These are phyloP conservation scores for Pseudogymnoascus sp. DNA, from an alignment of 2,329 filamentous ascomycete species.

Conservation along the genomic window DNA sequence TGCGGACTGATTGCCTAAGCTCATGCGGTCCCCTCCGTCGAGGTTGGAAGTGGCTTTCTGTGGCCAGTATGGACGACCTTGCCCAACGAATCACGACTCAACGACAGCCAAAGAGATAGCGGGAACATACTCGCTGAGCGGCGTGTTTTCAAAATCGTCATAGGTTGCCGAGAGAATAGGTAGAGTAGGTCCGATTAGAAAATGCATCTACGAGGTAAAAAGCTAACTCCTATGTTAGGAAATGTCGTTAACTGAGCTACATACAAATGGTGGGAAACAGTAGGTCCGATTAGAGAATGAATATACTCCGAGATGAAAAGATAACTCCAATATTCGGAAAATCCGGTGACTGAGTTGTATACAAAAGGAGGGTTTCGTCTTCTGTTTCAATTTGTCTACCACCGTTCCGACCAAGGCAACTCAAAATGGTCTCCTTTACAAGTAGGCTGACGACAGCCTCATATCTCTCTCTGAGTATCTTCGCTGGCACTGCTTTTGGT, in stretches of 20 bases:
- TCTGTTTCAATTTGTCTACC: neutral
- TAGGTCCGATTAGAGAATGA: neutral
- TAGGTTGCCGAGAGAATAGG: neutral
- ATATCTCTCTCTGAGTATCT: neutral
- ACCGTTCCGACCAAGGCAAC: neutral
- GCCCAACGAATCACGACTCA: neutral
- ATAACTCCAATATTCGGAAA: neutral
- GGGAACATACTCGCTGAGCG: neutral
- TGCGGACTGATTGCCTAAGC: neutral
- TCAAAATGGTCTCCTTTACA: neutral
- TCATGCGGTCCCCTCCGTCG: neutral
- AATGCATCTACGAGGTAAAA: too few species aligned
- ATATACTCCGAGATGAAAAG: neutral
- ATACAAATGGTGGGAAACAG: neutral
- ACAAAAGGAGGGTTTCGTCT: neutral
- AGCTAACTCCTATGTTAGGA: neutral
- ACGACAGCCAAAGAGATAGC: neutral
- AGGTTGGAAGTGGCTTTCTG: neutral
- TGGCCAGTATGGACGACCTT: neutral
- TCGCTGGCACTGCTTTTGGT: constrained; percentile 13
- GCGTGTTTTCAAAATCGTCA: neutral
- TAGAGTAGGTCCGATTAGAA: neutral
- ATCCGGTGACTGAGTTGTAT: neutral
- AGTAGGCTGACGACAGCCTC: neutral
- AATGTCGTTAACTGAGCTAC: neutral